These are phyloP conservation scores for Diaporthe capsici DNA, from an alignment of 2,329 filamentous ascomycete species.

Conservation along the genomic window DNA sequence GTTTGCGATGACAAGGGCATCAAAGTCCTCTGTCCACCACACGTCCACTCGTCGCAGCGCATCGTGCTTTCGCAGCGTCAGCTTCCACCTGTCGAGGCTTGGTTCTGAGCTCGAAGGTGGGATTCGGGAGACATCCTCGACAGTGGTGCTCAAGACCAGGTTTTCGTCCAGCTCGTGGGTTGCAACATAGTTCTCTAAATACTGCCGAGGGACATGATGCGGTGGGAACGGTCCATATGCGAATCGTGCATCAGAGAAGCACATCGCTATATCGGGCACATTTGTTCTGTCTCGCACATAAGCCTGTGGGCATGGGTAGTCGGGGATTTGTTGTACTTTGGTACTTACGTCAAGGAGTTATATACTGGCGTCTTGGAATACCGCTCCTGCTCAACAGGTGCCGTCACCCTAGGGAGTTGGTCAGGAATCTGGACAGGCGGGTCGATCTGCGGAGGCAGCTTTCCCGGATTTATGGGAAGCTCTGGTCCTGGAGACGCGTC, in stretches of 20 bases:
- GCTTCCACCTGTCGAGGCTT: conserved; percentile 56
- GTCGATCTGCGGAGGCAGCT: conserved; percentile 60
- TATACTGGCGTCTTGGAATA: conserved; percentile 66
- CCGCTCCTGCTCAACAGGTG: conserved; percentile 60
- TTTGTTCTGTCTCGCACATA: conserved; percentile 59
- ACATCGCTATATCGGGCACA: conserved; percentile 70
- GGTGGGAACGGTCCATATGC: conserved; percentile 70
- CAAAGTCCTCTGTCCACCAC: conserved; percentile 68
- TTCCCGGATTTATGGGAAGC: conserved; percentile 57
- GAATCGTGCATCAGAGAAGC: conserved; percentile 66
- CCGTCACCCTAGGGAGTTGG: conserved; percentile 55
- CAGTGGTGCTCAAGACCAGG: conserved; percentile 64
- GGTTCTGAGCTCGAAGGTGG: conserved; percentile 22
- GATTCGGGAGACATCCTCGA: conserved; percentile 62
- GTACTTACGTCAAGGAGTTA: conserved; percentile 62
- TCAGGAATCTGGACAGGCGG: conserved; percentile 60
- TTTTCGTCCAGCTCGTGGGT: conserved; percentile 61
- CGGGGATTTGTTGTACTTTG: rapidly evolving
- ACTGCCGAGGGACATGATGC: conserved; percentile 68
- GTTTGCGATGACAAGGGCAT: conserved; percentile 59
- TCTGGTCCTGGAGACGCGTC: conserved; percentile 57
- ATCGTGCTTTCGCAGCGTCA: conserved; percentile 64
- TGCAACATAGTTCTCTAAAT: conserved; percentile 69
- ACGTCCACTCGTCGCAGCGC: conserved; percentile 58
- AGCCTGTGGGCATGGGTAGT: neutral